Percentiles rank a stretch among this genome's conserved stretches.
phyloP scores from a whole-genome alignment of 2,329 filamentous ascomycete species.

The Plenodomus lindquistii region DNA sequence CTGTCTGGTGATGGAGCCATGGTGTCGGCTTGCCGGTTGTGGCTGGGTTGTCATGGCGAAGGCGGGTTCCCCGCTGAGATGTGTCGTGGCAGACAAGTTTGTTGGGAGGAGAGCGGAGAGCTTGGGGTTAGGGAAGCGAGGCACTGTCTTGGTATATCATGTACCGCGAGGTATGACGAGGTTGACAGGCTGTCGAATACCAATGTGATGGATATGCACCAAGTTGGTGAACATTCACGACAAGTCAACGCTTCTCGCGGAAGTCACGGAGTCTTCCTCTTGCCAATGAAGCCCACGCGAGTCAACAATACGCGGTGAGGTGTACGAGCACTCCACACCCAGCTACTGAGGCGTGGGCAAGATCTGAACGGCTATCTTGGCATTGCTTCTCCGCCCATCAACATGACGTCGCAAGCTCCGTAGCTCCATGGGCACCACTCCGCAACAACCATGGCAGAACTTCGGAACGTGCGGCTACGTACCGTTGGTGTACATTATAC shows the following conservation, averaged over 20 bases:
- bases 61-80: not conserved
- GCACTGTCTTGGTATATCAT: not conserved
- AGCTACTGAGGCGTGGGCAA: conserved; percentile 18
- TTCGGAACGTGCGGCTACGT: conserved; percentile 18
- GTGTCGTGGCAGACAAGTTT: not conserved
- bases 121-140: not conserved
- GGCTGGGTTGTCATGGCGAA: not conserved
- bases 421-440: conserved; percentile 17
- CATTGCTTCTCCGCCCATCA: conserved; percentile 15
- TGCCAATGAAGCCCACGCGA: not conserved
- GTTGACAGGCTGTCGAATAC: not conserved
- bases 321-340: conserved; percentile 8
- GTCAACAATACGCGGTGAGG: not conserved
- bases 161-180: not conserved
- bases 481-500: not conserved
- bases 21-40: not conserved
- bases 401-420: conserved; percentile 20
- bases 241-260: not conserved
- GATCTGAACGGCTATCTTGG: conserved; percentile 24
- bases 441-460: conserved; percentile 23
- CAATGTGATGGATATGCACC: not conserved
- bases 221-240: not conserved
- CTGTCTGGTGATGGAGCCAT: not conserved
- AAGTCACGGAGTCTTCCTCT: not conserved
- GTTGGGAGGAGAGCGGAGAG: not conserved